Evolutionary conservation across 2,329 filamentous ascomycete species (phyloP).

Genomic region (Lasiodiplodia gonubiensis): DNA sequence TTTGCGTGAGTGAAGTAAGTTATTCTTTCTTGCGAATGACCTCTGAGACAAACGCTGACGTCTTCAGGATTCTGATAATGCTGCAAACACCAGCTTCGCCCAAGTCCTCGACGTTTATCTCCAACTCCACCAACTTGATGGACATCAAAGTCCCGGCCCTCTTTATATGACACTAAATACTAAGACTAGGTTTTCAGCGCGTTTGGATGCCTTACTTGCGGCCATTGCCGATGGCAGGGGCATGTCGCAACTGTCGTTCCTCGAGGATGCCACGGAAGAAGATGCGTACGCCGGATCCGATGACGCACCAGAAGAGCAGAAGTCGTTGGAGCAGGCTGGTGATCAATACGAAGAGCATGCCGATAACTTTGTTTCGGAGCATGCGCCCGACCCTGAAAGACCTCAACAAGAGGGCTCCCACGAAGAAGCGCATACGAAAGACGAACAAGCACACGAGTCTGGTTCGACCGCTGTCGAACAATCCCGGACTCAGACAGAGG

Average conservation of each 20-base stretch:
- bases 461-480: not conserved
- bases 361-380: not conserved
- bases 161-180: slow-evolving; percentile 64
- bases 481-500: not conserved
- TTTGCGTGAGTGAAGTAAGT: slow-evolving; percentile 65
- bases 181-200: slow-evolving; percentile 59
- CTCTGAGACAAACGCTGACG: slow-evolving; percentile 36
- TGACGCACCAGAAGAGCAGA: slow-evolving; percentile 5
- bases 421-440: not conserved
- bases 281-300: slow-evolving; percentile 25
- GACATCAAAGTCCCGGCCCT: slow-evolving; percentile 57
- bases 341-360: not conserved
- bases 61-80: slow-evolving; percentile 56
- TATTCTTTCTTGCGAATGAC: not conserved
- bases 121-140: slow-evolving; percentile 65
- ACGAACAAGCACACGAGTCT: not conserved
- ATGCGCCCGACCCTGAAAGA: not conserved
- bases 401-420: not conserved
- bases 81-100: slow-evolving; percentile 52
- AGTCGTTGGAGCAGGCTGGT: not conserved
- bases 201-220: slow-evolving; percentile 58
- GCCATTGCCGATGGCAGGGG: slow-evolving; percentile 64
- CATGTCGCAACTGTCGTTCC: slow-evolving; percentile 54
- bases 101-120: slow-evolving; percentile 66
- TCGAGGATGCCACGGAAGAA: slow-evolving; percentile 37